Base-by-base conservation (phyloP, 176 grass and related monocot species). In the Alopecurus myosuroides region DNA sequence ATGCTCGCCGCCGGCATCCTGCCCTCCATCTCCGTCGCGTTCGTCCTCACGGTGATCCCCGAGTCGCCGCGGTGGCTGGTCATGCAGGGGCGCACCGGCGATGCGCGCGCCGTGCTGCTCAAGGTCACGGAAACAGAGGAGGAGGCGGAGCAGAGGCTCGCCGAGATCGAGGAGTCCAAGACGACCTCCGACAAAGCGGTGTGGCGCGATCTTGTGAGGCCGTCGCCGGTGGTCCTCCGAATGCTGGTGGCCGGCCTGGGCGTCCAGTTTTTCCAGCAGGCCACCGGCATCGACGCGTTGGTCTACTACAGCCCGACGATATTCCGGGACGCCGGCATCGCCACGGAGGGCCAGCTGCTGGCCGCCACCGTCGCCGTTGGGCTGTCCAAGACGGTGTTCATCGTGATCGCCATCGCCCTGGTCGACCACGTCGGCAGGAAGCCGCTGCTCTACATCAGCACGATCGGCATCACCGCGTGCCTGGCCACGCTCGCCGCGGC, bases 1-100 rank as follows among this genome's bases (percentile, higher is more conserved):
- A 97, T 97, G 94, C 90, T 97, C 26, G 94, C 92, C 80, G 90
- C 90, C 13, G 94, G 94, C 75, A 92, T 97, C 70, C 76, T 97
- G 1, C 92, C 94, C 0, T 97, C 94, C 9, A 71, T 89, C 25
- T 94, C 86, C 73, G 83, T 97, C 77, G 94, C 72, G 23, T 92
- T 94, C 57, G 94, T 90, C 12, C 78, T 97, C 57, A 51, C 85
- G 48, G 87, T 94, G 22, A 97, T 97, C 71, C 94, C 92, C 0
- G 94, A 97, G 81, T 97, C 90, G 57, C 94, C 90, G 33, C 87
- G 94, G 82, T 94, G 94, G 94, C 79, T 97, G 0, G 90, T 97
- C 6, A 81, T 94, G 90, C 83, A 89, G 80, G 82, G 85, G 26
- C 51, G 94, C 20, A 31, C 67, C 0, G 81, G 81, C 19, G 94